Conservation (phyloP, 2,329 filamentous ascomycete genomes). For the Tolypocladium paradoxum region DNA sequence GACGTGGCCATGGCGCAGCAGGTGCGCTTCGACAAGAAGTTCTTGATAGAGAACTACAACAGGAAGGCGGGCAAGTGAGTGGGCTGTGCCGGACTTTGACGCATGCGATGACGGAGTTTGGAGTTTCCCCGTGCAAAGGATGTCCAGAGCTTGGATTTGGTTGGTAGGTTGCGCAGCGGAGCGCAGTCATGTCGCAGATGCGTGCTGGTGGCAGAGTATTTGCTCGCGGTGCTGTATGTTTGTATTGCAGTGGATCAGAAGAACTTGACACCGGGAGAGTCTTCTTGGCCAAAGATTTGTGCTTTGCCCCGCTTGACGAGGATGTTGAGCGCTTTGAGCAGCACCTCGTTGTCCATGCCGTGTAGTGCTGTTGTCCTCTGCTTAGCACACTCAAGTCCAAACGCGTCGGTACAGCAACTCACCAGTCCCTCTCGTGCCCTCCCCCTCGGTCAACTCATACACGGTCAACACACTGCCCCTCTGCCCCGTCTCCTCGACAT, state of each 20-base stretch:
- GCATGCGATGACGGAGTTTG: constrained; percentile 10
- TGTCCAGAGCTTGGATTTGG: background rate
- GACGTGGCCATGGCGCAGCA: constrained; percentile 84
- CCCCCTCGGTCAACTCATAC: constrained; percentile 85
- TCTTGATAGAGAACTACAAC: constrained; percentile 39
- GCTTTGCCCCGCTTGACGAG: constrained; percentile 86
- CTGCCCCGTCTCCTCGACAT: constrained; percentile 82
- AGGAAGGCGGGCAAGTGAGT: constrained; percentile 9
- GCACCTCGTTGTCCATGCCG: constrained; percentile 74
- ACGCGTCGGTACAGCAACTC: constrained; percentile 14
- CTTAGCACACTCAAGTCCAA: background rate
- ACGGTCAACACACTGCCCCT: constrained; percentile 82
- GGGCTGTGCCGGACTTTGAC: background rate
- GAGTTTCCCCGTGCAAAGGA: background rate
- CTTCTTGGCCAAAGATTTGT: constrained; percentile 84
- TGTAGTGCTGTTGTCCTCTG: constrained; percentile 43
- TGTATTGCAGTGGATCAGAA: constrained; percentile 46
- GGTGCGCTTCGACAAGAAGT: constrained; percentile 55
- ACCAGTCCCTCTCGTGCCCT: constrained; percentile 62
- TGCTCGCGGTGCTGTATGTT: background rate
- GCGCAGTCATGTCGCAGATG: background rate
- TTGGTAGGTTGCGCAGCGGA: background rate
- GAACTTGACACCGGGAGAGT: constrained; percentile 90
- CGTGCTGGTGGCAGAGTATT: background rate
- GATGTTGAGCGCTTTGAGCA: constrained; percentile 68